Base-by-base conservation (phyloP, 2,329 filamentous ascomycete species). In the Podosphaera fusca region DNA sequence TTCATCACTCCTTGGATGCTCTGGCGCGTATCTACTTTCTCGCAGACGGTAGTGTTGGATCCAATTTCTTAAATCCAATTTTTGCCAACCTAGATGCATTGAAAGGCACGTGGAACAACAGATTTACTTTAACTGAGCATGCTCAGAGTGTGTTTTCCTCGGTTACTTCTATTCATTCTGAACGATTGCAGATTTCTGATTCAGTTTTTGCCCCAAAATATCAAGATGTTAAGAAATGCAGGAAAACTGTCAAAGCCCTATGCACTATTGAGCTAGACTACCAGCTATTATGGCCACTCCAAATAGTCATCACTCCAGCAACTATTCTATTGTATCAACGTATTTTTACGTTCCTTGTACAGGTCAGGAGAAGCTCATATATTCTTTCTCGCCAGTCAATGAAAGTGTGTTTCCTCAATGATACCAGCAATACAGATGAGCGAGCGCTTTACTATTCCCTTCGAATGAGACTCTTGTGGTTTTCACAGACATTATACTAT, bases 21-120 rank as follows among this genome's bases (percentile, higher is more conserved):
- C 71, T 96, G 35, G 79, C 85, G 38, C 71, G 76, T 45, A 70
- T 95, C 14, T 95, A 88, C 66, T 75, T 95, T 30, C 84, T 85
- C 69, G 78, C 78, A 14, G 81, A 95, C 63, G 85, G 87, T 1
- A 76, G 80, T 0, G 71, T 80, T 0, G 78, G 83, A 1, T 77
- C 83, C 52, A 69, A 71, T 0, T 82, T 95, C 62, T 78, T 83
- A 10, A 74, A 75, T 33, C 76, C 77, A 10, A 68, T 95, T 1
- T 95, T 95, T 65, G 78, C 82, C 57, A 81, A 84, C 54, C 76
- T 95, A 50, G 85, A 92, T 62, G 73, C 70, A 1, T 64, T 75
- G 14, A 74, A 71, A 65, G 68, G 65, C 4, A 71, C 70, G 40
- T 95, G 88, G 89, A 82, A 83, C 60, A 87, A 95, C 67, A 79